Evolutionary conservation across 2,329 filamentous ascomycete genomes (phyloP).

Genomic region (Verticillium zaregamsianum): DNA sequence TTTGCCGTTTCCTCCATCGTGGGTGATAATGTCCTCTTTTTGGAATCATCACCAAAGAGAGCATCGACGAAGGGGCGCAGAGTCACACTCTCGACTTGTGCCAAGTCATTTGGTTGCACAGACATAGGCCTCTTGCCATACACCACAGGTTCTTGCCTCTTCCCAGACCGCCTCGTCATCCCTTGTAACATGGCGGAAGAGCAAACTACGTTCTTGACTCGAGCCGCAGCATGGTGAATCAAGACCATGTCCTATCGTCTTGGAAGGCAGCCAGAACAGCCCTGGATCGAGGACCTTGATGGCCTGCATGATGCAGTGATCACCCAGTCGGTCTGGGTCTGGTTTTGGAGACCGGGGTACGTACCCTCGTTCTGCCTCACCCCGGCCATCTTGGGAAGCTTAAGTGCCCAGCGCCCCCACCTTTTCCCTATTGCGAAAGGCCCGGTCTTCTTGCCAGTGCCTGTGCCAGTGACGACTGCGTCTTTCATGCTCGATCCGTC

Average conservation of each 20-base stretch:
- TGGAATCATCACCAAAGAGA: too few species aligned
- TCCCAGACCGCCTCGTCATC: not conserved
- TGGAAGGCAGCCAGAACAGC: not conserved
- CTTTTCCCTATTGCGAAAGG: not conserved
- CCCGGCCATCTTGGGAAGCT: not conserved
- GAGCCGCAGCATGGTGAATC: not conserved
- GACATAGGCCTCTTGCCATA: too few species aligned
- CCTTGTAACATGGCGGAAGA: not conserved
- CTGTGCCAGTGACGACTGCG: not conserved
- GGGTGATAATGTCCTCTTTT: not conserved
- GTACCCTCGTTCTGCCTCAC: not conserved
- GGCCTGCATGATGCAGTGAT: not conserved
- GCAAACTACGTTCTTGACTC: not conserved
- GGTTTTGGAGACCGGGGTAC: not conserved
- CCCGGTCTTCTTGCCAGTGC: not conserved
- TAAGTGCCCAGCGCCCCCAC: not conserved
- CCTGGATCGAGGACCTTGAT: not conserved
- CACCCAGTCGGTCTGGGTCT: not conserved
- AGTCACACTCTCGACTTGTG: not conserved
- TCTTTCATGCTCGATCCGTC: not conserved
- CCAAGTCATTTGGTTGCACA: too few species aligned
- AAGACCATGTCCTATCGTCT: not conserved
- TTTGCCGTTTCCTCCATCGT: too few species aligned
- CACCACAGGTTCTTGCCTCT: not conserved
- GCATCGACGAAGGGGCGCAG: too few species aligned